Percentiles rank a stretch among this genome's conserved stretches.
Evolutionary conservation across 257 asterid species (phyloP).

Genomic region (Nicotiana attenuata): DNA sequence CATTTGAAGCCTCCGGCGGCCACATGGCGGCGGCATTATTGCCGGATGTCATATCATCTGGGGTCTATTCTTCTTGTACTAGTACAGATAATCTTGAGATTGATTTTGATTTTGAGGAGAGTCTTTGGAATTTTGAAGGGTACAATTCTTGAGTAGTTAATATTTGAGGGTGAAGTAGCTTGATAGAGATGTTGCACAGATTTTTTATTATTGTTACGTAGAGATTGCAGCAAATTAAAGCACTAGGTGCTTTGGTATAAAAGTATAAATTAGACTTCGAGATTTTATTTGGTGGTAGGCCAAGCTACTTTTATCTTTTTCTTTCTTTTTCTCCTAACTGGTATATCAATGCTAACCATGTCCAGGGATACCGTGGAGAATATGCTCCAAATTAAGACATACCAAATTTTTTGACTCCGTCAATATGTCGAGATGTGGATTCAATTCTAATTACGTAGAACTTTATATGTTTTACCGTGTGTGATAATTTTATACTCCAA

Average conservation of each 20-base stretch:
- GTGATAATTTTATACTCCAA: too few relatives aligned
- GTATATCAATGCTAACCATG: too few relatives aligned
- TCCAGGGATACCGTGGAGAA: too few relatives aligned
- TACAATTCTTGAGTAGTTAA: neutral
- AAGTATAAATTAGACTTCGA: neutral
- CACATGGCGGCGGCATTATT: conserved; percentile 11
- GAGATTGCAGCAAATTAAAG: neutral
- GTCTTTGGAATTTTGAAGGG: conserved; percentile 3
- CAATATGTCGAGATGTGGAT: too few relatives aligned
- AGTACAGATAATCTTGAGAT: conserved; percentile 2
- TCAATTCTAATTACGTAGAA: too few relatives aligned
- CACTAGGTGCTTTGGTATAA: neutral
- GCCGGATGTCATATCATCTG: conserved; percentile 26
- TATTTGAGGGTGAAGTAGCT: neutral
- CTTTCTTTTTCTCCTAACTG: too few relatives aligned
- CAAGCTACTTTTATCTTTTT: neutral
- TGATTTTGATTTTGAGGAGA: conserved; percentile 5
- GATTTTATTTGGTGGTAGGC: neutral
- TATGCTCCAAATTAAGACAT: too few relatives aligned
- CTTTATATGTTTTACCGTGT: too few relatives aligned
- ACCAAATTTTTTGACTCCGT: too few relatives aligned
- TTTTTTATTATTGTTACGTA: neutral
- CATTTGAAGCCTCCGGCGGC: neutral
- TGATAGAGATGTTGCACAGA: neutral
- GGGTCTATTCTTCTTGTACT: conserved; percentile 15